These are phyloP conservation scores for Kluyveromyces nonfermentans DNA, from an alignment of 805 yeast genomes.

Conservation along the genomic window DNA sequence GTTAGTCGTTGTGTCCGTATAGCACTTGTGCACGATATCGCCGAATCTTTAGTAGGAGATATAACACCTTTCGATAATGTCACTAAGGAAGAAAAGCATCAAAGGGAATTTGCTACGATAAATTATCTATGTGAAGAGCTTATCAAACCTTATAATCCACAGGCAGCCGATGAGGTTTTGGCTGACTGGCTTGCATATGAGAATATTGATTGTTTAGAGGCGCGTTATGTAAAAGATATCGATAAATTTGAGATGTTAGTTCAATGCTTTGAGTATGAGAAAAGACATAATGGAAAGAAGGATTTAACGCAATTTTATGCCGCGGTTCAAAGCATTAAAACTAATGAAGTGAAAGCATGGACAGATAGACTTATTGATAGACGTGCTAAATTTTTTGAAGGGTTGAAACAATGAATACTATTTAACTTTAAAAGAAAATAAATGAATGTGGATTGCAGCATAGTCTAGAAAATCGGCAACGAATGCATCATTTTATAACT, in stretches of 20 bases:
- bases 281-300: constrained; percentile 43
- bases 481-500: too few relatives aligned
- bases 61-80: constrained; percentile 76
- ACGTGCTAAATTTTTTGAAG: constrained; percentile 36
- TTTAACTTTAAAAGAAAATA: too few relatives aligned
- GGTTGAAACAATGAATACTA: not conserved
- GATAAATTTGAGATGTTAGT: constrained; percentile 84
- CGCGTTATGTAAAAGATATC: constrained; percentile 84
- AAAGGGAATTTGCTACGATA: constrained; percentile 69
- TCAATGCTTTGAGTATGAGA: constrained; percentile 80
- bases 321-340: constrained; percentile 54
- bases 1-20: constrained; percentile 69
- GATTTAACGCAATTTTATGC: constrained; percentile 62
- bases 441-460: not conserved
- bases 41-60: constrained; percentile 91
- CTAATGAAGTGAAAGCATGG: constrained; percentile 60
- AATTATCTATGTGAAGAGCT: constrained; percentile 48
- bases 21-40: constrained; percentile 87
- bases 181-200: constrained; percentile 87
- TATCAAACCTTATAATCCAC: constrained; percentile 52
- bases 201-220: constrained; percentile 70
- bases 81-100: constrained; percentile 71
- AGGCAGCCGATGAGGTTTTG: constrained; percentile 53
- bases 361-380: constrained; percentile 48
- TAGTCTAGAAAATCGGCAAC: not conserved